These are phyloP conservation scores for Obba rivulosa DNA, from an alignment of 768 basidiomycete genomes.

Conservation along the genomic window DNA sequence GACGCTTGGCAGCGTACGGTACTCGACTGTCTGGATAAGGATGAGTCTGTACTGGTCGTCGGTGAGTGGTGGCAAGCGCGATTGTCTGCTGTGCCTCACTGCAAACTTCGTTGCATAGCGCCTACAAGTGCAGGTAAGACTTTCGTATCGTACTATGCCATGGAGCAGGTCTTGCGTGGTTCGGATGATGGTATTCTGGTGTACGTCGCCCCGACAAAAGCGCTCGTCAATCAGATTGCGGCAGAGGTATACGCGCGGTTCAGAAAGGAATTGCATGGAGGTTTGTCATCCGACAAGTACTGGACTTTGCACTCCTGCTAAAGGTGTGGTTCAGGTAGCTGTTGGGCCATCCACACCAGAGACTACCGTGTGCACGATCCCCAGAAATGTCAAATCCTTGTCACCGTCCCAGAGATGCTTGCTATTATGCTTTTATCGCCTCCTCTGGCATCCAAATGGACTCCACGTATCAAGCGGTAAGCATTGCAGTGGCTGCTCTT, in stretches of 20 bases:
- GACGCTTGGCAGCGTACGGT: conserved; percentile 71
- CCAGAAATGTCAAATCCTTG: conserved; percentile 64
- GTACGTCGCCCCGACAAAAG: conserved; percentile 74
- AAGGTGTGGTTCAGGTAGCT: conserved; percentile 36
- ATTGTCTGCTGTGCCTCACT: no score
- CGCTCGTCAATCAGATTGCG: conserved; percentile 65
- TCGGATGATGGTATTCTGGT: conserved; percentile 66
- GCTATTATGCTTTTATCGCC: conserved; percentile 68
- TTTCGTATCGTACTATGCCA: conserved; percentile 73
- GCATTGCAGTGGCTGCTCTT: conserved; percentile 5
- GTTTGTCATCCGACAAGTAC: conserved; percentile 4
- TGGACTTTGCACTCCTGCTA: neutral
- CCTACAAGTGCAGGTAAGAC: conserved; percentile 75
- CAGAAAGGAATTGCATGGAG: conserved; percentile 44
- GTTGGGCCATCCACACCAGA: conserved; percentile 63
- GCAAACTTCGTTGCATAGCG: no score
- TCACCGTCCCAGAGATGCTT: conserved; percentile 70
- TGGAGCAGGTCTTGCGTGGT: conserved; percentile 59
- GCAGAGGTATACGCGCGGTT: conserved; percentile 73
- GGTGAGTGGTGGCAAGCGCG: conserved; percentile 34
- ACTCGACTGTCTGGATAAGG: conserved; percentile 54
- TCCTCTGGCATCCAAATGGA: conserved; percentile 54
- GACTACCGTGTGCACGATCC: conserved; percentile 60
- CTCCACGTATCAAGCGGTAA: conserved; percentile 55
- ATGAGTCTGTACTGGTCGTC: conserved; percentile 59